Evolutionary conservation across 768 basidiomycete species (phyloP), one percentile per base, ranked within the genome.

Genomic region (Pleurotus sapidus): DNA sequence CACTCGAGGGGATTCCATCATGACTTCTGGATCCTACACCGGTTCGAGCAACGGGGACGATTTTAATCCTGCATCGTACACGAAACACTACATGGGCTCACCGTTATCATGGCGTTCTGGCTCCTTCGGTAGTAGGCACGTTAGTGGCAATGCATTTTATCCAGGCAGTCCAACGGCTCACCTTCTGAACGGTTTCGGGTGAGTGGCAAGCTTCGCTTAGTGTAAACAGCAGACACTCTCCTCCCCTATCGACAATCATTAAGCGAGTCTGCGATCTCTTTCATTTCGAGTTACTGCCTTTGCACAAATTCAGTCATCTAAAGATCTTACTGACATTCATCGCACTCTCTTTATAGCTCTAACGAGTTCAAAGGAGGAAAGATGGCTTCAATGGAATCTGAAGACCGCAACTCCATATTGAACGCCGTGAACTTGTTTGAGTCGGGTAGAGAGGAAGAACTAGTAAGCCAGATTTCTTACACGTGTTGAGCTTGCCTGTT

Each of bases 21-120:
- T 79, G 67, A 69, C 74, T 59, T 70, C 72, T 17, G 80, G 82
- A 63, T 86, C 84, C 0, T 84, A 80, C 65, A 71, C 73, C 0
- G 75, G 72, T 61, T 54, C 51, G 14, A 71, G 70, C 27, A 72
- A 74, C 27, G 77, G 75, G 56, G 74, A 76, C n/a, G 67, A 72
- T 3, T 86, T 88, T 70, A 87, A 86, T 64, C 78, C 86, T 15
- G 80, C 84, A 3, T 84, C 84, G 0, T 89, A 86, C 73, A 82
- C 84, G 27, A 74, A 85, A 34, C 81, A 86, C 62, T 85, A 88
- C 66, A 75, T 90, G 5, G 86, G 87, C 55, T 89, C 88, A 0
- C 88, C 89, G 45, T 74, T 87, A 51, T 89, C 89, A 3, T 91
- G 86, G 82, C 78, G 84, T 4, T 76, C 80, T 0, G 83, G 83